Base-by-base conservation (phyloP, 1,284 basidiomycete species). In the Takashimella tepidaria region DNA sequence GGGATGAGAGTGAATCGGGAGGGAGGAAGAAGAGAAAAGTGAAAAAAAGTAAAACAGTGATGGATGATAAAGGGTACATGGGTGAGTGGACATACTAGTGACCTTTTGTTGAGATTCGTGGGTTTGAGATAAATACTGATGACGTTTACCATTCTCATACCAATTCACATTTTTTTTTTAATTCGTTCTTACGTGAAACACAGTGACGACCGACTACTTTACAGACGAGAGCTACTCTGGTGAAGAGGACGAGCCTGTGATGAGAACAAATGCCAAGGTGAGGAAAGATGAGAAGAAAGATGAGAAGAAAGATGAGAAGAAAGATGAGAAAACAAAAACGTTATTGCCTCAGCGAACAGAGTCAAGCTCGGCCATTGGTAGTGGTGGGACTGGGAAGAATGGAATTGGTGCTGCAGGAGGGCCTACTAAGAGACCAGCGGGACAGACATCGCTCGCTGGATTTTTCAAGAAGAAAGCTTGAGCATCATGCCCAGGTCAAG, bases 41-140 rank as follows among this genome's bases (percentile, higher is more conserved):
- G 23, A 72, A 69, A 56, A 72, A 67, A 60, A 66, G 58, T 12
- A 63, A 57, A 51, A 60, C 53, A 49, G 66, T 64, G 51, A 61
- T 61, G 52, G 65, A 74, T 53, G 64, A 61, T 11, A 69, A 69
- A 54, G 72, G 72, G 1, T 72, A 73, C 53, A 68, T 68, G 63
- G 68, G 72, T 74, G 49, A 55, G 69, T 66, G 16, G 1, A n/a
- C n/a, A n/a, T n/a, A n/a, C n/a, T n/a, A n/a, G n/a, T n/a, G n/a
- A n/a, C n/a, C n/a, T n/a, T n/a, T n/a, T n/a, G n/a, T n/a, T n/a
- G n/a, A n/a, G n/a, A n/a, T n/a, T n/a, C n/a, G n/a, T n/a, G n/a
- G n/a, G n/a, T n/a, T n/a, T n/a, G n/a, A n/a, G n/a, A n/a, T n/a
- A n/a, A n/a, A n/a, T n/a, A n/a, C n/a, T n/a, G n/a, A n/a, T n/a